Evolutionary conservation across 306 rosid species (phyloP).

Genomic region (Cicer chorassanicum): DNA sequence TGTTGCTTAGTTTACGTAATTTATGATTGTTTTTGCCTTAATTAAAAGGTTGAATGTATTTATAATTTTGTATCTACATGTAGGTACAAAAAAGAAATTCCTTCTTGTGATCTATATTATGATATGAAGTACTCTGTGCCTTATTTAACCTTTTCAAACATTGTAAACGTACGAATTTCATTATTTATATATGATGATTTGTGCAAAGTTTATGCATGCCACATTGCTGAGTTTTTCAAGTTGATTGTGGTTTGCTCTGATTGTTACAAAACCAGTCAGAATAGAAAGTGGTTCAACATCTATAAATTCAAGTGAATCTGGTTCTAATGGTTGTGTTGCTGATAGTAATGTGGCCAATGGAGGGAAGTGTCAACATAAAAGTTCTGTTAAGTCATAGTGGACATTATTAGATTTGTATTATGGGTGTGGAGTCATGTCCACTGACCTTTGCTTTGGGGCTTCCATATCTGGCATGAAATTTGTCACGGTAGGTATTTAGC

Average conservation of each 20-base stretch:
- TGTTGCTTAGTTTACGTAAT: no score
- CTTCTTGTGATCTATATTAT: no score
- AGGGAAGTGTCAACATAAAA: background rate
- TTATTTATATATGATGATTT: no score
- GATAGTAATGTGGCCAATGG: background rate
- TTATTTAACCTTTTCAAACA: no score
- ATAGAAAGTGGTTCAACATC: slow-evolving; percentile 31
- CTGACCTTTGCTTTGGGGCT: slow-evolving; percentile 56
- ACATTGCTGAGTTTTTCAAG: background rate
- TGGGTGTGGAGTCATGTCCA: slow-evolving; percentile 64
- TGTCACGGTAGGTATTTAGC: slow-evolving; percentile 44
- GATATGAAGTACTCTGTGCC: no score
- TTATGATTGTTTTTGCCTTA: no score
- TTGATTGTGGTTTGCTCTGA: background rate
- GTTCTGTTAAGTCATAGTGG: no score
- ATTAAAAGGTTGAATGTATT: no score
- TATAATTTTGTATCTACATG: no score
- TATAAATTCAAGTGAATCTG: slow-evolving; percentile 45
- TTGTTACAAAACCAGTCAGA: slow-evolving; percentile 8
- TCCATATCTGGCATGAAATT: slow-evolving; percentile 48
- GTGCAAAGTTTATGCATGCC: background rate
- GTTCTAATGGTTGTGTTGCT: slow-evolving; percentile 1
- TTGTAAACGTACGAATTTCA: no score
- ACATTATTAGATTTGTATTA: slow-evolving; percentile 49
- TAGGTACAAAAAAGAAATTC: no score